Evolutionary conservation across 176 grass and related monocot genomes (phyloP), one percentile per base, ranked within the genome.

Genomic region (Dactylis glomerata): DNA sequence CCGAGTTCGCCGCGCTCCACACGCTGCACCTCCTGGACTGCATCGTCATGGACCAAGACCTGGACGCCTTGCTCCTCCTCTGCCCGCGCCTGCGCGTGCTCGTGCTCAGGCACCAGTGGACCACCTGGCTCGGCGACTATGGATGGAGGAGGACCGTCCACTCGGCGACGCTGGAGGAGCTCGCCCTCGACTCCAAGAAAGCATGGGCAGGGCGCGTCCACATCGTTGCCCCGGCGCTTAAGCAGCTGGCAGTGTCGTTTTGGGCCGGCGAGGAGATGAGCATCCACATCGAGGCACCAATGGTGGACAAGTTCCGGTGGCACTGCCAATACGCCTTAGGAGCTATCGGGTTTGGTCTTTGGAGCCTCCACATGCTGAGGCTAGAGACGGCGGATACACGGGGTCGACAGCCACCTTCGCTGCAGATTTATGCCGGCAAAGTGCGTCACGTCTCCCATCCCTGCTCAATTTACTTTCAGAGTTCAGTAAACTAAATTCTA

Each of bases 261-360:
- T 23, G 1, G 2, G 12, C 38, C 2, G 0, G 44, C 2, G 0
- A 15, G 68, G n/a, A 3, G 68, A 12, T 12, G n/a, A 71, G n/a
- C 68, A 71, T 71, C 68, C 44, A 37, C 68, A 13, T 71, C n/a
- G 42, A 12, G 11, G 12, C 68, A 44, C 1, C 68, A 71, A 71
- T 15, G 37, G 0, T 42, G 16, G 37, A 71, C n/a, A 71, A 6
- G 1, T 0, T 71, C 12, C 8, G 1, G 11, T 71, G 38, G 68
- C 38, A 11, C 0, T 70, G 36, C 5, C 0, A 2, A 10, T 70
- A 70, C 3, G 1, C 0, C 10, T 1, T 5, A 0, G 2, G 5
- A 6, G 5, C 0, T 42, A 24, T 42, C 24, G 37, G 22, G 4
- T 70, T 42, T 41, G 37, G 37, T 24, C 37, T 24, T 24, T 70